Evolutionary conservation across 805 yeast species (phyloP).

Genomic region (Zygotorulaspora danielsina): DNA sequence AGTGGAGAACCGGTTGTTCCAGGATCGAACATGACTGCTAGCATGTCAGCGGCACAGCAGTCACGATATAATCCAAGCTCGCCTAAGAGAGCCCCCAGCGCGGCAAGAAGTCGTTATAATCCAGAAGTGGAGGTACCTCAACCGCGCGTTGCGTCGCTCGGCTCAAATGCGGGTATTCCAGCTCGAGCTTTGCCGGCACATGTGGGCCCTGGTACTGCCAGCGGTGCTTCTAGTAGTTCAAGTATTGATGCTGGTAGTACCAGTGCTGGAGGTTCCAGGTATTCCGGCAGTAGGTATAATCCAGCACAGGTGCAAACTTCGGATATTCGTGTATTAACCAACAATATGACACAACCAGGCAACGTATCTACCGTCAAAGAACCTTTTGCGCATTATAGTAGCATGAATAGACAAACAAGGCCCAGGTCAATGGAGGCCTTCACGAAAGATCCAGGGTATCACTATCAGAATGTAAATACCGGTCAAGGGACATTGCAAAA

Average conservation of each 20-base stretch:
- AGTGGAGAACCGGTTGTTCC: neutral
- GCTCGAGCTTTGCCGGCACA: neutral
- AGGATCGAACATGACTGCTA: neutral
- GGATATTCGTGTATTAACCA: neutral
- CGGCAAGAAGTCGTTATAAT: conserved; percentile 28
- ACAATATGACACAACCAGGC: neutral
- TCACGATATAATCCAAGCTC: conserved; percentile 32
- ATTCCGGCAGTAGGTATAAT: conserved; percentile 27
- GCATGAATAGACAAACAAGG: conserved; percentile 14
- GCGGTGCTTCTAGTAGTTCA: neutral
- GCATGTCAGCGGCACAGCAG: conserved; percentile 13
- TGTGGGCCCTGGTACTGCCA: neutral
- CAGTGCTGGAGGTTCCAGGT: conserved; percentile 13
- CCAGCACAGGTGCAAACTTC: conserved; percentile 14
- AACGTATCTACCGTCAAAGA: neutral
- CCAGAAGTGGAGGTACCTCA: conserved; percentile 17
- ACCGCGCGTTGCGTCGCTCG: neutral
- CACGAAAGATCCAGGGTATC: conserved; percentile 7
- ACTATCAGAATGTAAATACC: conserved; percentile 2
- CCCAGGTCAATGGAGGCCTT: conserved; percentile 21
- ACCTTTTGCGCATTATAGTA: conserved; percentile 1
- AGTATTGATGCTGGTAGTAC: neutral
- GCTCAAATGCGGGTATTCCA: neutral
- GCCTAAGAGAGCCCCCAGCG: conserved; percentile 16
- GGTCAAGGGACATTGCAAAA: conserved; percentile 1